Conservation (phyloP, 768 basidiomycete genomes). For the Psilocybe tampanensis region DNA sequence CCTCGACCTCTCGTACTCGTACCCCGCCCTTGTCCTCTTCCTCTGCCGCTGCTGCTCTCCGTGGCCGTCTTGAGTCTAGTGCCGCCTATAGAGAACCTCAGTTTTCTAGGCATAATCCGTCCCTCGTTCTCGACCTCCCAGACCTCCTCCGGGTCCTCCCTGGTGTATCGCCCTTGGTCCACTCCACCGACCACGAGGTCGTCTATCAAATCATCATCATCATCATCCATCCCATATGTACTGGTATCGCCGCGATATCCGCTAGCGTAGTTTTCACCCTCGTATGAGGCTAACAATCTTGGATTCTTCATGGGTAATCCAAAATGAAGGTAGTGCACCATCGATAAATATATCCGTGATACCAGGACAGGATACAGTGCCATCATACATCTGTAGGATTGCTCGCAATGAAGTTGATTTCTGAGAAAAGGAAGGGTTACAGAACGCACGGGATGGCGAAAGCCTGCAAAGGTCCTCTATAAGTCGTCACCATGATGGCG, state of each 20-base stretch:
- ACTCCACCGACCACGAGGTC: background rate
- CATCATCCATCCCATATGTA: background rate
- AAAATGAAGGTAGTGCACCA: conserved; percentile 20
- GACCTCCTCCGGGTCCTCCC: background rate
- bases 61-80: background rate
- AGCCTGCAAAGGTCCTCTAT: conserved; percentile 16
- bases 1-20: background rate
- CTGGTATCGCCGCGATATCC: conserved; percentile 1
- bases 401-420: background rate
- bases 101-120: background rate
- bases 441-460: conserved; percentile 17
- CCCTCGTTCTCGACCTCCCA: background rate
- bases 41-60: background rate
- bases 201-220: background rate
- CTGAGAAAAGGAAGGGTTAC: background rate
- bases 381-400: conserved; percentile 13
- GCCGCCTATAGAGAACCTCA: background rate
- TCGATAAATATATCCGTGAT: conserved; percentile 14
- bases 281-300: conserved; percentile 6
- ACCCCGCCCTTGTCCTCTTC: background rate
- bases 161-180: background rate
- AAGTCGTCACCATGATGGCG: conserved; percentile 13
- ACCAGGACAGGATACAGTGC: conserved; percentile 21
- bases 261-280: background rate
- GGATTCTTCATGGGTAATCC: conserved; percentile 6